Evolutionary conservation across 371 early-diverging fungal species (phyloP), one percentile per base, ranked within the genome.

Genomic region (Globomyces sp.): DNA sequence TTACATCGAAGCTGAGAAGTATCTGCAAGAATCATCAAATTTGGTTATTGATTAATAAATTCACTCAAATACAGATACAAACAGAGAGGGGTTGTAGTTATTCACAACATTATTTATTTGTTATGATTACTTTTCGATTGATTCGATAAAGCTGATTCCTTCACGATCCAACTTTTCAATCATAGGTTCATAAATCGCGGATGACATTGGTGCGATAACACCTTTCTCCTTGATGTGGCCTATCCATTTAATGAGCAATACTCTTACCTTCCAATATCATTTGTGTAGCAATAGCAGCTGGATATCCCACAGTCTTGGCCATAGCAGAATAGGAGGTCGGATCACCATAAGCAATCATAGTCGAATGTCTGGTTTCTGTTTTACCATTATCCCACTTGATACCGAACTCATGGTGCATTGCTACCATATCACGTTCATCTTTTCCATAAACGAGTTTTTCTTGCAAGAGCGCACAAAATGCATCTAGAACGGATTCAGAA

Each of bases 251-350:
- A 24, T 24, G 24, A 24, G 24, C 24, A 24, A 24, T 24, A 24
- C 24, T 24, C 24, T 24, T 24, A 24, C 76, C 74, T 69, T 95
- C 90, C 70, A 98, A 80, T 4, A 98, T 80, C 70, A 96, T 79
- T 76, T 96, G 92, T 5, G 89, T 86, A 40, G 94, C 96, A 76
- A 99, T 94, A 74, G 94, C 99, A 67, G 95, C 95, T 48, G 99
- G 99, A 48, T 93, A 86, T 68, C 98, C 98, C 41, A 99, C 99
- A n/a, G 97, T 93, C 70, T 86, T 92, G 49, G 99, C 97, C 99
- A 99, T 99, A 49, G 98, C 96, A 52, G 90, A 85, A 80, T 85
- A 87, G n/a, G 92, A 93, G 65, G 83, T 80, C 9, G 93, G 92
- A 57, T 90, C 88, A 66, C 98, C 99, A 73, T 92, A 98, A 66